Conservation (phyloP, 768 basidiomycete genomes). For the Lactarius hatsudake region DNA sequence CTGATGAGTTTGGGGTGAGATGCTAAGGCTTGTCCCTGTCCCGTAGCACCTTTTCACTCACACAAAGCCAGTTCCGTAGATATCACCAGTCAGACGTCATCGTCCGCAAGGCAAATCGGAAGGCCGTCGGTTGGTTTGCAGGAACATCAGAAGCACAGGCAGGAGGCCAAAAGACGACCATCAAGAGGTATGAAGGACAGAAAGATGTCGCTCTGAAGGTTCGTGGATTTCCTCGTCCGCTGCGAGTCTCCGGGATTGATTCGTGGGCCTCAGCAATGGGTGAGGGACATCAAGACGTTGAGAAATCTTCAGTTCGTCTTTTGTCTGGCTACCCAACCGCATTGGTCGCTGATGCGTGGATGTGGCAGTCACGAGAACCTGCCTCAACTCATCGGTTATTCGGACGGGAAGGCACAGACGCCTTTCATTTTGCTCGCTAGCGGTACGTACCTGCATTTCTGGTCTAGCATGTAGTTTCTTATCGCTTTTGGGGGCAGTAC, state of each 20-base stretch:
- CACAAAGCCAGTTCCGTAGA: conserved; percentile 40
- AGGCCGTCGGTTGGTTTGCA: conserved; percentile 45
- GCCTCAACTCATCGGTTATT: conserved; percentile 53
- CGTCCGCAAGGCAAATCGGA: conserved; percentile 33
- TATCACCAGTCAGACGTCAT: conserved; percentile 51
- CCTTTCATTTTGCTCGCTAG: conserved; percentile 54
- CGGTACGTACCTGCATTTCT: conserved; percentile 32
- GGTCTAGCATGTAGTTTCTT: background rate
- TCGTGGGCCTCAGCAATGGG: conserved; percentile 41
- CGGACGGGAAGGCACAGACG: conserved; percentile 42
- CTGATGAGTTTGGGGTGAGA: conserved; percentile 25
- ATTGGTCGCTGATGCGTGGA: background rate
- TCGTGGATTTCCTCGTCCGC: background rate
- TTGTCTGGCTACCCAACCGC: background rate
- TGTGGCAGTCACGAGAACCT: conserved; percentile 48
- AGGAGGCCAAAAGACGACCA: conserved; percentile 39
- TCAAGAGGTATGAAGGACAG: conserved; percentile 46
- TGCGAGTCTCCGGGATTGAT: background rate
- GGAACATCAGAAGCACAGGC: conserved; percentile 42
- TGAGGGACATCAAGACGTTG: conserved; percentile 48
- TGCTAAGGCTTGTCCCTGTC: background rate
- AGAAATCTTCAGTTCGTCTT: conserved; percentile 48
- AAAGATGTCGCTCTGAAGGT: conserved; percentile 37
- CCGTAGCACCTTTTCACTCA: background rate
- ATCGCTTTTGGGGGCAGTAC: conserved; percentile 14